Evolutionary conservation across 768 basidiomycete species (phyloP), one percentile per base, ranked within the genome.

Genomic region (Rhizopogon roseolus): DNA sequence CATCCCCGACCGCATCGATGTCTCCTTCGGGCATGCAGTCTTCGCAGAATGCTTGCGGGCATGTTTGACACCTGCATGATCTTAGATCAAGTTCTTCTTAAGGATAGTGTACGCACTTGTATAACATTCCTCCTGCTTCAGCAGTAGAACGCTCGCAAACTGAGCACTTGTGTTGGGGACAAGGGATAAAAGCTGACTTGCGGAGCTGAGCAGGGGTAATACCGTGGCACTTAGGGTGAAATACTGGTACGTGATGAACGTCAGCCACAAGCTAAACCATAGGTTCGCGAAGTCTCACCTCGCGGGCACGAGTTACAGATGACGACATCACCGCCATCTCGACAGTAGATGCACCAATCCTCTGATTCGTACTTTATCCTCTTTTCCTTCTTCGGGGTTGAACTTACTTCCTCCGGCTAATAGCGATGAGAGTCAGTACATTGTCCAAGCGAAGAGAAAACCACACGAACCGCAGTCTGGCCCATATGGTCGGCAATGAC

Each of bases 291-390:
- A 28, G 34, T 58, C 71, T 17, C 56, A 81, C 82, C 81, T 67
- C 83, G 73, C 41, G 84, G 84, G 62, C 84, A 85, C 16, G 55
- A 49, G 8, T 54, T 34, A 60, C 84, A 85, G 13, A 75, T 50
- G 39, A 76, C 64, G 7, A 85, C 57, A 42, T 80, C 73, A 0
- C 84, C 82, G 1, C 83, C 84, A 49, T 85, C 84, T 32, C 78
- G 71, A 63, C 84, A 85, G 53, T 74, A 67, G 36, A 79, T 75
- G 62, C 84, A 85, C 68, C 73, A 82, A 55, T 85, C 82, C 61
- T 85, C 81, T 28, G 70, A 76, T 3, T 79, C 81, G 51, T 72
- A 77, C 62, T 71, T 70, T 22, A 50, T 56, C 63, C 53, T 68
- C 38, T 62, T 60, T n/a, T 63, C 62, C 57, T 76, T 76, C 57